Percentiles rank a stretch among this genome's conserved stretches.
phyloP scores from a whole-genome alignment of 2,329 filamentous ascomycete species.

The Lachnellula suecica region DNA sequence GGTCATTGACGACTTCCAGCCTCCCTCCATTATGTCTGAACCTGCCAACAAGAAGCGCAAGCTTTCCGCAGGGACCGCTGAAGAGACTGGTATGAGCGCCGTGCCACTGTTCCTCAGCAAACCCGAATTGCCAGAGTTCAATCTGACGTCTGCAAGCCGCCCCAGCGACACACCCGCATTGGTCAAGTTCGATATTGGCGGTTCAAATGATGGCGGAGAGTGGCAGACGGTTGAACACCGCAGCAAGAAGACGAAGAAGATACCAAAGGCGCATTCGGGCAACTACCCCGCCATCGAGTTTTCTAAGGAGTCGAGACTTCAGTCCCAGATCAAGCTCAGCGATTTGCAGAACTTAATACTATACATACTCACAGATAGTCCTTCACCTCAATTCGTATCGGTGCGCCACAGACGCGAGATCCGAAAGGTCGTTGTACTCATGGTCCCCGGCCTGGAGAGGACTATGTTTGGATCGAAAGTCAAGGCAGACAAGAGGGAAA shows the following conservation, averaged over 20 bases:
- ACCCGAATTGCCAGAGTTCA: constrained; percentile 34
- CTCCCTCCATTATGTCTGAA: not conserved
- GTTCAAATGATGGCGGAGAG: constrained; percentile 27
- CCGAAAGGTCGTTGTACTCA: constrained; percentile 80
- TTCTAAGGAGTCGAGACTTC: constrained; percentile 53
- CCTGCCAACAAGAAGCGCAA: constrained; percentile 27
- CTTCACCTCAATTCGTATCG: constrained; percentile 64
- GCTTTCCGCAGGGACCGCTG: constrained; percentile 19
- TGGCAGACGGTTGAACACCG: constrained; percentile 55
- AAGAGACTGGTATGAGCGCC: constrained; percentile 20
- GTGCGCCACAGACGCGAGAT: constrained; percentile 63
- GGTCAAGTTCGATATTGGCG: constrained; percentile 8
- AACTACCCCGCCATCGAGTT: constrained; percentile 62
- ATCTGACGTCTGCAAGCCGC: constrained; percentile 23
- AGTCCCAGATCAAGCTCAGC: constrained; percentile 60
- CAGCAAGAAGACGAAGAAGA: constrained; percentile 60
- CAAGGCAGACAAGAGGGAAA: constrained; percentile 10
- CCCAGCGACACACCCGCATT: not conserved
- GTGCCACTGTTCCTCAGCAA: constrained; percentile 24
- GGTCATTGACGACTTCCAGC: not conserved
- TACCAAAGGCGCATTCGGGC: constrained; percentile 52
- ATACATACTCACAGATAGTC: constrained; percentile 66
- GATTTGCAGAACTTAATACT: constrained; percentile 63
- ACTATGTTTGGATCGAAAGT: constrained; percentile 75
- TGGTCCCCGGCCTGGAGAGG: constrained; percentile 89